Evolutionary conservation across 2,329 filamentous ascomycete species (phyloP), one percentile per base, ranked within the genome.

Genomic region (Ceratocystiopsis sp.): DNA sequence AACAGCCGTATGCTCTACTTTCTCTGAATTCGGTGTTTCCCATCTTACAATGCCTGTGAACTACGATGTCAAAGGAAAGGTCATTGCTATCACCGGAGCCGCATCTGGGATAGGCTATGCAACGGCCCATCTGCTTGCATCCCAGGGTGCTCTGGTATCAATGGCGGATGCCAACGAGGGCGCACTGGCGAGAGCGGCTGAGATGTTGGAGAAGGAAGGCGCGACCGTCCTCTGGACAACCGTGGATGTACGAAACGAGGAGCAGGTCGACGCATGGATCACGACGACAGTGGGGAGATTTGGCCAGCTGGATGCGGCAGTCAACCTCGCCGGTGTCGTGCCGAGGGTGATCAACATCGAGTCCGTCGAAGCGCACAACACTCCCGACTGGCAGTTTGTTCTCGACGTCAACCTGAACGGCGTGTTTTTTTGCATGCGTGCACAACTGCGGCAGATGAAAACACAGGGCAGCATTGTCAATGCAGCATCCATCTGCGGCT

Each of bases 391-490:
- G 49, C 43, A 49, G 14, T 48, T 46, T 37, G 46, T 45, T 19
- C 42, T 50, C 16, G 42, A 40, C 13, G 47, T 52, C 35, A 52
- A 52, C 43, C 41, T 48, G 33, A 38, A 35, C 12, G 41, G 41
- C 16, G 35, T 42, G 11, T 42, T 42, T 25, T 42, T 34, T 17
- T 42, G 41, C 35, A 37, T 42, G 41, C 41, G 41, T 9, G 41
- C 49, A 14, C 40, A 52, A 41, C 45, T 51, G 10, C 44, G 44
- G 38, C 29, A 44, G 34, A 66, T 69, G 46, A 51, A 50, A 34
- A 49, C 53, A 12, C 54, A 55, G 0, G 63, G 61, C 0, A 64
- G 63, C 50, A 65, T 68, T 42, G 64, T 68, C 43, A 67, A 62
- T 52, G 59, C 59, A 16, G 50, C 60, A 7, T 62, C 58, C 46